These are phyloP conservation scores for Kandelia obovata DNA, from an alignment of 345 rosid genomes.

Conservation along the genomic window DNA sequence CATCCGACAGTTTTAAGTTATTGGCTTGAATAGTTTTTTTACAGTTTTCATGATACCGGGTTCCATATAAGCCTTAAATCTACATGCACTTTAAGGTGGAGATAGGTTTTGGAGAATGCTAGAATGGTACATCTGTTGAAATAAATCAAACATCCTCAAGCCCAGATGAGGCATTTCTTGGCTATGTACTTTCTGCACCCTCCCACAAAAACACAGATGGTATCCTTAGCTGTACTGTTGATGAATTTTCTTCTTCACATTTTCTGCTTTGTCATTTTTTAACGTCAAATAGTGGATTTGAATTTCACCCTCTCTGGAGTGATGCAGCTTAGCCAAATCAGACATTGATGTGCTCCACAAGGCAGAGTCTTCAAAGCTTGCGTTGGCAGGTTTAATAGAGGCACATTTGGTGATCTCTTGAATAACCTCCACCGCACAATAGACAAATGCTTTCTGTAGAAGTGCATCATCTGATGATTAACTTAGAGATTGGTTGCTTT, in stretches of 20 bases:
- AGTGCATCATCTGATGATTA: slow-evolving; percentile 41
- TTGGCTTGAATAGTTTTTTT: too few relatives aligned
- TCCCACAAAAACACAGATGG: too few relatives aligned
- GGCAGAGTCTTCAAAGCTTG: slow-evolving; percentile 22
- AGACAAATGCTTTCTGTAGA: slow-evolving; percentile 32
- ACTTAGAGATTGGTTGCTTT: slow-evolving; percentile 30
- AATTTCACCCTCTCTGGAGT: slow-evolving; percentile 27
- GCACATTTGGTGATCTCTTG: slow-evolving; percentile 8
- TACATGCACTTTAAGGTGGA: slow-evolving; percentile 58
- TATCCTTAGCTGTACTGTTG: too few relatives aligned
- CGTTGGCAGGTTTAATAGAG: background rate
- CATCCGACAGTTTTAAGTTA: too few relatives aligned
- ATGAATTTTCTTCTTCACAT: too few relatives aligned
- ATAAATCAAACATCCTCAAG: slow-evolving; percentile 44
- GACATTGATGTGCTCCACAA: slow-evolving; percentile 42
- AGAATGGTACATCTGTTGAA: slow-evolving; percentile 96
- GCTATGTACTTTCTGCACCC: too few relatives aligned
- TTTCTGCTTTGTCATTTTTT: too few relatives aligned
- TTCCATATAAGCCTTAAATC: background rate
- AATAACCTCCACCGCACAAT: slow-evolving; percentile 10
- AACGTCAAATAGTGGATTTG: background rate
- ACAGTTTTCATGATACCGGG: too few relatives aligned
- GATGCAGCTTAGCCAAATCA: slow-evolving; percentile 60
- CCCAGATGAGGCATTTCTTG: background rate
- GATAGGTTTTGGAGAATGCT: slow-evolving; percentile 99